Evolutionary conservation across 345 rosid genomes (phyloP).

Genomic region (Cardiospermum halicacabum): DNA sequence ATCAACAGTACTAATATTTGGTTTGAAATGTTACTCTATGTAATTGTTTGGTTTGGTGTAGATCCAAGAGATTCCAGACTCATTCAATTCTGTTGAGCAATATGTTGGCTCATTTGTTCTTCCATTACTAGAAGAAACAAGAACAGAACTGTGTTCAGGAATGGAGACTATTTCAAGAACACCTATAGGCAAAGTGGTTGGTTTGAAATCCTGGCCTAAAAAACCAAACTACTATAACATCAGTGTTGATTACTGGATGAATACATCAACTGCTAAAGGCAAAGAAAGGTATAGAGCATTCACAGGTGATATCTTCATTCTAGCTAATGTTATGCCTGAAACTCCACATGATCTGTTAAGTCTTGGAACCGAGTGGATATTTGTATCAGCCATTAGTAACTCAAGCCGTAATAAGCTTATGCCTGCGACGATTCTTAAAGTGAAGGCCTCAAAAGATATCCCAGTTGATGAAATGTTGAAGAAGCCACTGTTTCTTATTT

Average conservation of each 20-base stretch:
- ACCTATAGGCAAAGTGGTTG: slow-evolving; percentile 28
- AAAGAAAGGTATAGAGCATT: slow-evolving; percentile 31
- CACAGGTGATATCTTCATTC: slow-evolving; percentile 34
- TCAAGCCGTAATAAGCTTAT: background rate
- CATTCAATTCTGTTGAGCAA: slow-evolving; percentile 23
- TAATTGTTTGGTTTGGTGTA: background rate
- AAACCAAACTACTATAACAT: slow-evolving; percentile 15
- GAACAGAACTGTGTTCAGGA: slow-evolving; percentile 30
- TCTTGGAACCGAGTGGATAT: slow-evolving; percentile 26
- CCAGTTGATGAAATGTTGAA: background rate
- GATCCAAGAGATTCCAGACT: slow-evolving; percentile 33
- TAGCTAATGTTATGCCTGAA: slow-evolving; percentile 33
- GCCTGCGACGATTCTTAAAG: slow-evolving; percentile 18
- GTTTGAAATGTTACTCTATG: background rate
- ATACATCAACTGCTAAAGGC: slow-evolving; percentile 12
- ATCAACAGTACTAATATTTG: background rate
- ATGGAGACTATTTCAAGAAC: slow-evolving; percentile 30
- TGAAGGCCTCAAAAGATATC: slow-evolving; percentile 12
- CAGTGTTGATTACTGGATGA: slow-evolving; percentile 31
- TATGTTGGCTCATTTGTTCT: slow-evolving; percentile 28
- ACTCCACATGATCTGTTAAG: slow-evolving; percentile 29
- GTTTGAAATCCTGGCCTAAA: background rate
- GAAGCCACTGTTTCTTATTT: slow-evolving; percentile 26
- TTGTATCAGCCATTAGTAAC: slow-evolving; percentile 19
- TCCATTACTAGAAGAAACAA: slow-evolving; percentile 48